phyloP scores from a whole-genome alignment of 768 basidiomycete genomes.

The Termitomyces sp. region DNA sequence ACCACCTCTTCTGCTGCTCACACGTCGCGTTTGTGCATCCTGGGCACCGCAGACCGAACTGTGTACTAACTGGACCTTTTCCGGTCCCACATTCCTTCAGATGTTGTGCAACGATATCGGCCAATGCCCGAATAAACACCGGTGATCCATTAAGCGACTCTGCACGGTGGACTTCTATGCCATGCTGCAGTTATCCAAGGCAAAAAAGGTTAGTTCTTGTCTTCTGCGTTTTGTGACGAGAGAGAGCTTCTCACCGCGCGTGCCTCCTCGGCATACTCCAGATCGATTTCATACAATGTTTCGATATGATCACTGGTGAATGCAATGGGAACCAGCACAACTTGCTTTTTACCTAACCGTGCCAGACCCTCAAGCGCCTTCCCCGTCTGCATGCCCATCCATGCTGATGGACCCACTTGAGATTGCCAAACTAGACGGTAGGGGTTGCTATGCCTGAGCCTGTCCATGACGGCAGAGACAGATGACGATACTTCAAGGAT shows the following conservation, averaged over 20 bases:
- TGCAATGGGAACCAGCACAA: slow-evolving; percentile 88
- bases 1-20: slow-evolving; percentile 83
- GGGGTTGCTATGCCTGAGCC: slow-evolving; percentile 73
- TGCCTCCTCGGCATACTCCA: slow-evolving; percentile 91
- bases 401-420: slow-evolving; percentile 93
- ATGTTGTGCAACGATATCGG: slow-evolving; percentile 84
- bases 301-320: slow-evolving; percentile 99
- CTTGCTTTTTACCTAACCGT: slow-evolving; percentile 68
- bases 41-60: slow-evolving; percentile 86
- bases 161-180: slow-evolving; percentile 84
- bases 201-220: slow-evolving; percentile 2
- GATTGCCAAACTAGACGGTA: slow-evolving; percentile 97
- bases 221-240: slow-evolving; percentile 9
- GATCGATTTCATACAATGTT: slow-evolving; percentile 93
- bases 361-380: slow-evolving; percentile 87
- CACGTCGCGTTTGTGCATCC: slow-evolving; percentile 91
- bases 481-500: slow-evolving; percentile 92
- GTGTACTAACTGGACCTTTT: slow-evolving; percentile 64
- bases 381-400: slow-evolving; percentile 97
- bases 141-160: slow-evolving; percentile 94
- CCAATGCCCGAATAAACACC: slow-evolving; percentile 90
- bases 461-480: slow-evolving; percentile 89
- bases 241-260: slow-evolving; percentile 57
- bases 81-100: slow-evolving; percentile 57
- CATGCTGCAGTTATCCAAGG: slow-evolving; percentile 52